Percentiles rank a stretch among this genome's conserved stretches.
phyloP scores from a whole-genome alignment of 176 grass and related monocot genomes.

The Avena sativa region DNA sequence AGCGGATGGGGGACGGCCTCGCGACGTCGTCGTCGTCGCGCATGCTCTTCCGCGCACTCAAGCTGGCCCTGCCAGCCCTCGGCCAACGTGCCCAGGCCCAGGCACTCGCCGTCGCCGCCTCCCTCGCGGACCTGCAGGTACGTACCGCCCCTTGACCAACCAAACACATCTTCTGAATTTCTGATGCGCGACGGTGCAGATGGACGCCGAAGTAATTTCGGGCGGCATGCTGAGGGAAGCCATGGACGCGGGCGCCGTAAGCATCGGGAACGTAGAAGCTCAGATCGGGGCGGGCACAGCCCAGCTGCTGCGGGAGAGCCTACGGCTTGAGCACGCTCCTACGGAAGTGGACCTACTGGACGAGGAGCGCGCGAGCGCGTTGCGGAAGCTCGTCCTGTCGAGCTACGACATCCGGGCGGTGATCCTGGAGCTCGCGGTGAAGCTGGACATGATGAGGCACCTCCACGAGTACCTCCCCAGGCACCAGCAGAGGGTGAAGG shows the following conservation, averaged over 20 bases:
- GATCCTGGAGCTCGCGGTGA: constrained; percentile 71
- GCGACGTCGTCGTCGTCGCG: constrained; percentile 73
- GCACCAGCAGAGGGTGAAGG: constrained; percentile 63
- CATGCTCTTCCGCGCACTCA: constrained; percentile 74
- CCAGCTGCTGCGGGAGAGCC: constrained; percentile 73
- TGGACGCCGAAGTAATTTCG: constrained; percentile 95
- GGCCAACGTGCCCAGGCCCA: constrained; percentile 47
- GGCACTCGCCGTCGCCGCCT: constrained; percentile 63
- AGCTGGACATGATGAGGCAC: constrained; percentile 78
- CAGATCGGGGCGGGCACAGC: constrained; percentile 60
- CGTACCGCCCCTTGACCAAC: background rate
- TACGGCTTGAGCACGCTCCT: constrained; percentile 70
- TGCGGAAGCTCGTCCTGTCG: constrained; percentile 75
- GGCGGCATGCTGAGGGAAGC: constrained; percentile 76
- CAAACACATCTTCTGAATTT: background rate
- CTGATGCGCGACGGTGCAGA: constrained; percentile 45
- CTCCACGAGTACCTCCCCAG: constrained; percentile 62
- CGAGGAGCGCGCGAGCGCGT: constrained; percentile 62
- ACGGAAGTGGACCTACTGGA: constrained; percentile 71
- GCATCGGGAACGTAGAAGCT: constrained; percentile 61
- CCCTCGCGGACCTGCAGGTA: constrained; percentile 92
- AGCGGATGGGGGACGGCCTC: constrained; percentile 68
- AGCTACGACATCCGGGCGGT: constrained; percentile 88
- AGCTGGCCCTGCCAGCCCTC: constrained; percentile 72
- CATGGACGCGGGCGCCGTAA: constrained; percentile 63